A percentile compares a stretch with the other conserved stretches of the same genome.
Evolutionary conservation across 768 basidiomycete species (phyloP).

Genomic region (Galerina sulciceps): DNA sequence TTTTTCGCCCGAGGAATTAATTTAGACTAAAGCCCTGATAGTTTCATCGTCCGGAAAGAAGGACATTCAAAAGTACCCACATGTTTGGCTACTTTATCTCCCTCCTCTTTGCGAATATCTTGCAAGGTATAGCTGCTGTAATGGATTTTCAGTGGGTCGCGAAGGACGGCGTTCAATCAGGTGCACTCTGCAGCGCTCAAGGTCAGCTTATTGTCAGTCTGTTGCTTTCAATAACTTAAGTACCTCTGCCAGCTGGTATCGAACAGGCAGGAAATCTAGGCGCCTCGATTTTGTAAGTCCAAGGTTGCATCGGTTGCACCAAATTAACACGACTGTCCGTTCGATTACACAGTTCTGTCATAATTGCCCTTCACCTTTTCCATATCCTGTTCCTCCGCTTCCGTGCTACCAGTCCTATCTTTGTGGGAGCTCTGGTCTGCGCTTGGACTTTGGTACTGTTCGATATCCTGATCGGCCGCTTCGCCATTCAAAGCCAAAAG

Average conservation of each 20-base stretch:
- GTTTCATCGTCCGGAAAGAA: constrained; percentile 16
- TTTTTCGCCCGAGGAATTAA: background rate
- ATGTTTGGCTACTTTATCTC: constrained; percentile 30
- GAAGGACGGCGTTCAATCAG: constrained; percentile 18
- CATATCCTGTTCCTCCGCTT: constrained; percentile 45
- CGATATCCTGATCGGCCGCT: constrained; percentile 40
- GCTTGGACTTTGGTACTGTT: constrained; percentile 41
- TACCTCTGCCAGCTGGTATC: constrained; percentile 13
- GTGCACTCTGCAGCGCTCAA: constrained; percentile 28
- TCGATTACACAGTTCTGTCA: constrained; percentile 34
- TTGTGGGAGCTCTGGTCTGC: constrained; percentile 29
- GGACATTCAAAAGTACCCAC: constrained; percentile 27
- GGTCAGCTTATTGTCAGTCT: constrained; percentile 14
- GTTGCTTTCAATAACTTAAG: background rate
- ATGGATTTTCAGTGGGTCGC: constrained; percentile 33
- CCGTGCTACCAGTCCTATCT: constrained; percentile 19
- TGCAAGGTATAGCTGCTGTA: constrained; percentile 29
- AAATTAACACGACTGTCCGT: no score
- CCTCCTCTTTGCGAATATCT: constrained; percentile 30
- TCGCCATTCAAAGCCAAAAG: constrained; percentile 33
- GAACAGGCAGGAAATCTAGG: constrained; percentile 41
- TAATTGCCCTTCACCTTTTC: constrained; percentile 26
- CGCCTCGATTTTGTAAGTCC: constrained; percentile 35
- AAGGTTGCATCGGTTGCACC: background rate
- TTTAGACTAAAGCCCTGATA: background rate